phyloP scores from a whole-genome alignment of 1,284 basidiomycete species.

The Schizophyllum amplum region DNA sequence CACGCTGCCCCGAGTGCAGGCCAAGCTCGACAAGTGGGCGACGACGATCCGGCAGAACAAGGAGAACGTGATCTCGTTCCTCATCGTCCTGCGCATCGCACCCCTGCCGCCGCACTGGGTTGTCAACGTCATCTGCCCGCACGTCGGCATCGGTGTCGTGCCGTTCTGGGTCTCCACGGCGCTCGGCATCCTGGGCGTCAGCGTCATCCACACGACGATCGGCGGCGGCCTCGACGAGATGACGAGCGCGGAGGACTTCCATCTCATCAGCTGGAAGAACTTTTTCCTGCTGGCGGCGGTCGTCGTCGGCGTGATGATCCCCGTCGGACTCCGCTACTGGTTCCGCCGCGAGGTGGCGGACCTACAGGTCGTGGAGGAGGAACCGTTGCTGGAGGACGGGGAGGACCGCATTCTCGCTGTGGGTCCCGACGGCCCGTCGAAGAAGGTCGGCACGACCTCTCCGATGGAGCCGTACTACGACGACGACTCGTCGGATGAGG shows the following conservation, averaged over 20 bases:
- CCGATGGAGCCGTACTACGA: conserved; percentile 12
- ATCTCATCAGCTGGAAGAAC: conserved; percentile 85
- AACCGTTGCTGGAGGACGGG: conserved; percentile 24
- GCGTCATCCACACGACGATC: conserved; percentile 93
- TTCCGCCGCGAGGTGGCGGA: conserved; percentile 50
- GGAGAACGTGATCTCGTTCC: conserved; percentile 79
- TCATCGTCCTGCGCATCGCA: conserved; percentile 89
- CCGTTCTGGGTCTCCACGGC: conserved; percentile 91
- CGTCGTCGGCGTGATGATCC: conserved; percentile 85
- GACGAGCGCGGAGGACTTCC: conserved; percentile 89
- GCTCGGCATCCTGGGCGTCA: conserved; percentile 86
- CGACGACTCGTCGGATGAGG: conserved; percentile 18
- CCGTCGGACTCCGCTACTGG: conserved; percentile 79
- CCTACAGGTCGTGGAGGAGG: conserved; percentile 33
- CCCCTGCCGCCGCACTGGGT: conserved; percentile 97
- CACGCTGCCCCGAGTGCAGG: conserved; percentile 77
- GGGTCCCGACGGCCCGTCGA: conserved; percentile 21
- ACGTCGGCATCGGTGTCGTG: conserved; percentile 80
- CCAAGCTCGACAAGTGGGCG: conserved; percentile 75
- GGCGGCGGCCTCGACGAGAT: conserved; percentile 92
- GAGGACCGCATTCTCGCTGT: conserved; percentile 8
- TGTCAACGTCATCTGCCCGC: conserved; percentile 89
- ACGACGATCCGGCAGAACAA: conserved; percentile 63
- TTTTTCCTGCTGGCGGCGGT: conserved; percentile 78
- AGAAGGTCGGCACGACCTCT: conserved; percentile 6